Base-by-base conservation (phyloP, 2,329 filamentous ascomycete species). In the Didymella sp. region DNA sequence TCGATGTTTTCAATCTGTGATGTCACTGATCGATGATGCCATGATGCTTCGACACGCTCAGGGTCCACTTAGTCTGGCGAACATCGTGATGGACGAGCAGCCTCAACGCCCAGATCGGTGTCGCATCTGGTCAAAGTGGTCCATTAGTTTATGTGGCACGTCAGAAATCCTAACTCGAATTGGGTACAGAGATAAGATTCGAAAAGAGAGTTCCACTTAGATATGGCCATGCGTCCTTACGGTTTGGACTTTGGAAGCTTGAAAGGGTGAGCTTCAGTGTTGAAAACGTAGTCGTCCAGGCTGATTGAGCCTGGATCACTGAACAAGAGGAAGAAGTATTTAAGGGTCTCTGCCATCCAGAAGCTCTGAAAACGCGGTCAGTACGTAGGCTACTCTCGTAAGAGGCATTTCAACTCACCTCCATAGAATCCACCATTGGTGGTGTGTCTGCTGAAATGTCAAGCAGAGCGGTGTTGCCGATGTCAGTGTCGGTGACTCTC, bases 321-420 rank as follows among this genome's bases (percentile, higher is more conserved):
- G 62, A 81, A 81, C 7, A 78, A 67, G 15, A 81, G 68, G 59
- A 80, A 81, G 57, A 81, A 81, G 59, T 81, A 82, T 63, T 82
- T 82, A 44, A 82, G 65, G 48, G 80, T 82, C 66, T 81, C 79
- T 0, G 78, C 79, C 75, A 80, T 73, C 79, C 79, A 82, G 65
- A 81, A 81, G 54, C 75, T 79, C 74, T 76, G 58, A 19, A 37
- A 17, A 15, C 4, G 8, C 17, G 33, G 38, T 72, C 55, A 70
- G 56, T 44, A 17, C 13, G 40, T 21, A 19, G 25, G 9, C 17
- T 17, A 3, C 19, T 12, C 5, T 7, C 3, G 19, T 5, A 11
- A 2, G 12, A 11, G 9, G 11, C 41, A 6, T 53, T 24, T 7
- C 33, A 35, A 40, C 70, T 59, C 61, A 75, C 73, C 70, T 82